Percentiles rank a stretch among this genome's conserved stretches.
phyloP scores from a whole-genome alignment of 352 stramenopile species.

The Vaucheria bursata region DNA sequence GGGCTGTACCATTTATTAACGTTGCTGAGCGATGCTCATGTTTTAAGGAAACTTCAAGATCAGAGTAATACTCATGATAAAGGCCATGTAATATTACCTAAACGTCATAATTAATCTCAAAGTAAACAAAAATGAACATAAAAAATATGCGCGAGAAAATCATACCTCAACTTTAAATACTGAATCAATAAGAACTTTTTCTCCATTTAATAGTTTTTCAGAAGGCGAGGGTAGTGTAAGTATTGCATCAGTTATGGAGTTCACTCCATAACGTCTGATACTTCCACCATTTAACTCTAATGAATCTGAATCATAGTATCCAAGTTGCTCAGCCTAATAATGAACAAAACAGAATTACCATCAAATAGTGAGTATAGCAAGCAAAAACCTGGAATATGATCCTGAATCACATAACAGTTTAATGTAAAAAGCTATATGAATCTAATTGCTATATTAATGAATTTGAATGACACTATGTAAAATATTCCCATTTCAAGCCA shows the following conservation, averaged over 20 bases:
- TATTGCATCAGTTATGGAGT: neutral
- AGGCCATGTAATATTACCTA: neutral
- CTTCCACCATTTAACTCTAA: slow-evolving; percentile 1
- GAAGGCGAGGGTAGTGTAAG: neutral
- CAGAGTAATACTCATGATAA: neutral
- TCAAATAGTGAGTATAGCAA: no score
- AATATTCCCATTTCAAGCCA: no score
- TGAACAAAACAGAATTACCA: no score
- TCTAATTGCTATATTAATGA: no score
- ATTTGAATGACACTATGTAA: no score
- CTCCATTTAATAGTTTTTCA: neutral
- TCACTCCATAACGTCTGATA: neutral
- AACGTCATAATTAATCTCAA: neutral
- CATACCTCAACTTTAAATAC: neutral
- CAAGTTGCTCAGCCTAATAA: neutral
- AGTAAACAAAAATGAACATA: neutral
- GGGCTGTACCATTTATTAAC: neutral
- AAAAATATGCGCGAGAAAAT: neutral
- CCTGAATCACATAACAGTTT: no score
- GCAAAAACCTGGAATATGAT: no score
- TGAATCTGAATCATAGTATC: neutral
- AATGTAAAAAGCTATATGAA: no score
- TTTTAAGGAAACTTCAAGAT: neutral
- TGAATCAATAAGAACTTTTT: neutral
- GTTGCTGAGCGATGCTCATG: neutral